Base-by-base conservation (phyloP, 2,329 filamentous ascomycete genomes). In the Capronia coronata region DNA sequence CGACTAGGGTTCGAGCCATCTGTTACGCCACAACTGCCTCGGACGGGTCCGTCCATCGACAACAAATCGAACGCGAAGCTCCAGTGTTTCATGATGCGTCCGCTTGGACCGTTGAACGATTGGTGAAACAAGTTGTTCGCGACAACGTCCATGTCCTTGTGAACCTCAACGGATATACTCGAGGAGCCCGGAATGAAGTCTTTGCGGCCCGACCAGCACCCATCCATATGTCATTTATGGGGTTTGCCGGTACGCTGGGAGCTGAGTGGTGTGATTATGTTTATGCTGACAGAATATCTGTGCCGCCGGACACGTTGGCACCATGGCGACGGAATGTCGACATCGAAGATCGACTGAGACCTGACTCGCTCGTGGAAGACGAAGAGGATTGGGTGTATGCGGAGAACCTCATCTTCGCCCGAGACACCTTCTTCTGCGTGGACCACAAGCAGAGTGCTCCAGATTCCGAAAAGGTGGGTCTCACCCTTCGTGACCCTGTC, bases 221-320 rank as follows among this genome's bases (percentile, higher is more conserved):
- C 0, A 88, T 98, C 37, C 93, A 98, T 59, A 98, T 98, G 93
- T 95, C 93, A 0, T 98, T 98, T 63, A 98, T 98, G 93, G 93
- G 93, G 0, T 98, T 98, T 65, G 93, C 93, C 0, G 93, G 93
- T 8, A 96, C 91, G 0, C 73, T 98, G 1, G 93, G 93, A 4
- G 93, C 93, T 2, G 93, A 98, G 65, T 98, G 93, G 93, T 98
- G 93, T 61, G 93, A 98, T 65, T 98, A 98, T 63, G 82, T 98
- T 13, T 78, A 97, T 21, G 90, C 93, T 2, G 93, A 98, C 63
- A 76, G 85, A 43, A 91, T 85, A 1, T 89, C 93, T 0, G 84
- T 98, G 46, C 93, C 93, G 1, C 77, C 76, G 0, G 79, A 82
- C 21, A 96, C 91, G 0, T 73, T 97, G 22, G 81, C 89, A 10